Percentiles rank a stretch among this genome's conserved stretches.
phyloP scores from a whole-genome alignment of 2,329 filamentous ascomycete genomes.

The Penicillium hesseltinei region DNA sequence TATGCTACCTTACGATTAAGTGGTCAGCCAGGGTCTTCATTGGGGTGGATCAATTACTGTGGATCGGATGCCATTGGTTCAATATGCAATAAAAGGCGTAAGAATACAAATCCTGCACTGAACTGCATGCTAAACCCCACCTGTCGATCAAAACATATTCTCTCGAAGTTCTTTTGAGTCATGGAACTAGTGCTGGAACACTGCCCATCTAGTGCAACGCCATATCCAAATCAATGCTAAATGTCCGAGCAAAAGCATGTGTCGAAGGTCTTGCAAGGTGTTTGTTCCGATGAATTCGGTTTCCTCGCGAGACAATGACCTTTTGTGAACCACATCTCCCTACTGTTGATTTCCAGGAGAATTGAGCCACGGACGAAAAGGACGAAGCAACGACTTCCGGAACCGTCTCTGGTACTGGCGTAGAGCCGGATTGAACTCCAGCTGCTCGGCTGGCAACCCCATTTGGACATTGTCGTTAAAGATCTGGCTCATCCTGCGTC shows the following conservation, averaged over 20 bases:
- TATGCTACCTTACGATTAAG: not conserved
- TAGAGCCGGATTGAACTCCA: conserved; percentile 23
- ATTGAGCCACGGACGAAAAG: conserved; percentile 10
- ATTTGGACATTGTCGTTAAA: conserved; percentile 33
- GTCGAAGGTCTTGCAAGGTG: not conserved
- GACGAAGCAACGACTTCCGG: conserved; percentile 17
- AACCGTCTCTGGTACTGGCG: conserved; percentile 11
- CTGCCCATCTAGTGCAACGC: not conserved
- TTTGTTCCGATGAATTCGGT: not conserved
- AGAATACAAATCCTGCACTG: conserved; percentile 6
- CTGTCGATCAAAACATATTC: not conserved
- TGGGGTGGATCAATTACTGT: not conserved
- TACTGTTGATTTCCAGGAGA: not conserved
- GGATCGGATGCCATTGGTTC: not conserved
- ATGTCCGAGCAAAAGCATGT: not conserved
- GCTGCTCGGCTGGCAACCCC: conserved; percentile 21
- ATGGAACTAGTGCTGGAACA: not conserved
- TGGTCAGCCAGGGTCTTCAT: not conserved
- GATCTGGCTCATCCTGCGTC: conserved; percentile 33
- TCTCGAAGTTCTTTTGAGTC: not conserved
- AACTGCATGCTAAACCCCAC: not conserved
- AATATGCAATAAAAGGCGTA: conserved; percentile 1
- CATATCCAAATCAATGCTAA: not conserved
- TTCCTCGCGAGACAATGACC: not conserved
- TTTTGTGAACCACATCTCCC: not conserved